Conservation (phyloP, 495 filamentous ascomycete species). For the Xylaria venustula region DNA sequence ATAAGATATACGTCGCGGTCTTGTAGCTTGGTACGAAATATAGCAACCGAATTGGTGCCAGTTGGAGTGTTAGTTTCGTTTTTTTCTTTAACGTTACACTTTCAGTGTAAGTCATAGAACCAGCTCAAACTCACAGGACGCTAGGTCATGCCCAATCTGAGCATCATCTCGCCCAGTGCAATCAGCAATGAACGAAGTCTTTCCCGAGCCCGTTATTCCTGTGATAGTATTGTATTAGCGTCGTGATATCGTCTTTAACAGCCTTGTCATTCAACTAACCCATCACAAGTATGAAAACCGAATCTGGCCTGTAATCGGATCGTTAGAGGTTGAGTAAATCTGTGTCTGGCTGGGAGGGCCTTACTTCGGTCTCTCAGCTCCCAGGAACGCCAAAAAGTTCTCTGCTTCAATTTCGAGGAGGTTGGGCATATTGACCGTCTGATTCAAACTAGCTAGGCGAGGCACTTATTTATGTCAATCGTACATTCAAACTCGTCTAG, state of each 20-base stretch:
- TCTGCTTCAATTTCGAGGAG: neutral
- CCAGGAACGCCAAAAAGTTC: neutral
- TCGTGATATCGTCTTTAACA: neutral
- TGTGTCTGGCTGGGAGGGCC: neutral
- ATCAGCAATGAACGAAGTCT: constrained; percentile 38
- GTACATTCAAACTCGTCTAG: no score
- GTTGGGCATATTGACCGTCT: neutral
- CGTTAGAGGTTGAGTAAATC: neutral
- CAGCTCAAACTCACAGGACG: constrained; percentile 25
- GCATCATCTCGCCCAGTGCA: constrained; percentile 19
- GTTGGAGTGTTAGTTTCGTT: neutral
- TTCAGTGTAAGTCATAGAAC: neutral
- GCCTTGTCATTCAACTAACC: neutral
- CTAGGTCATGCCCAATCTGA: constrained; percentile 25
- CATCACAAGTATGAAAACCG: neutral
- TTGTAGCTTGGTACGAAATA: neutral
- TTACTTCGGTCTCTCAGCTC: neutral
- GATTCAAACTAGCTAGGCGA: neutral
- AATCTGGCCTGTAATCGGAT: neutral
- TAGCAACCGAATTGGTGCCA: neutral
- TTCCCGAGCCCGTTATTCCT: constrained; percentile 41
- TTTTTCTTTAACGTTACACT: no score
- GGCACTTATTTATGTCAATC: neutral
- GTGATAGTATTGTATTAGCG: constrained; percentile 36
- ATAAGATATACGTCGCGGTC: neutral